A percentile compares a stretch with the other conserved stretches of the same genome.
These are phyloP conservation scores for Ganoderma multipileum DNA, from an alignment of 1,284 basidiomycete species.

Conservation along the genomic window DNA sequence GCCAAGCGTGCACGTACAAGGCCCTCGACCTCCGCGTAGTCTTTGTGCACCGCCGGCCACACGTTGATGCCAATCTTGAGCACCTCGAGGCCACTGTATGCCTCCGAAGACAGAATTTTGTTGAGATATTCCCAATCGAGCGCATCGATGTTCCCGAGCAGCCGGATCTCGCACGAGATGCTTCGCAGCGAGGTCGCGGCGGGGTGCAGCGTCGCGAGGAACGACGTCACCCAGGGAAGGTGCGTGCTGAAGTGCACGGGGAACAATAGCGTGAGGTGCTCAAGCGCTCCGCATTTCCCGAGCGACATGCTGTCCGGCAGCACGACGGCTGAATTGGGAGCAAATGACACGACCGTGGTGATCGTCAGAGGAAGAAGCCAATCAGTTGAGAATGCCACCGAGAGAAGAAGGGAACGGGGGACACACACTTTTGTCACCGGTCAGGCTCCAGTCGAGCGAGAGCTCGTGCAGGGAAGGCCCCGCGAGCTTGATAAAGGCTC, in stretches of 20 bases:
- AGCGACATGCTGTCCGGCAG: constrained; percentile 35
- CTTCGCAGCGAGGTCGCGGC: constrained; percentile 9
- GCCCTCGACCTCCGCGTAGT: constrained; percentile 28
- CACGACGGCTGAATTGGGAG: constrained; percentile 26
- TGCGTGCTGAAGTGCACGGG: constrained; percentile 34
- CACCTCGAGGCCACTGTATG: constrained; percentile 27
- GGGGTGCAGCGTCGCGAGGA: constrained; percentile 31
- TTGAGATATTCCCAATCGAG: constrained; percentile 36
- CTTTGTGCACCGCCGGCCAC: constrained; percentile 35
- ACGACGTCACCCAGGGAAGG: constrained; percentile 37
- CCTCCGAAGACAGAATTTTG: constrained; percentile 23
- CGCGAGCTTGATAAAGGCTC: constrained; percentile 31
- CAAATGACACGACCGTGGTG: neutral
- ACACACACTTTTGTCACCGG: constrained; percentile 31
- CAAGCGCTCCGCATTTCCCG: constrained; percentile 29
- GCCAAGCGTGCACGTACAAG: constrained; percentile 30
- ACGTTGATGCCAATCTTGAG: constrained; percentile 34
- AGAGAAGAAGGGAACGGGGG: neutral
- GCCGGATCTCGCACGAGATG: constrained; percentile 30
- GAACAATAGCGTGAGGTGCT: constrained; percentile 34
- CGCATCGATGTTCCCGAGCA: constrained; percentile 37
- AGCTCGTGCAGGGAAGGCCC: constrained; percentile 33
- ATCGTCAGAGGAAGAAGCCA: neutral
- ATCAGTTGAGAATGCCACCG: neutral
- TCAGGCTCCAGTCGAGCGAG: constrained; percentile 38